Evolutionary conservation across 768 basidiomycete species (phyloP).

Genomic region (Trametes cinnabarina): DNA sequence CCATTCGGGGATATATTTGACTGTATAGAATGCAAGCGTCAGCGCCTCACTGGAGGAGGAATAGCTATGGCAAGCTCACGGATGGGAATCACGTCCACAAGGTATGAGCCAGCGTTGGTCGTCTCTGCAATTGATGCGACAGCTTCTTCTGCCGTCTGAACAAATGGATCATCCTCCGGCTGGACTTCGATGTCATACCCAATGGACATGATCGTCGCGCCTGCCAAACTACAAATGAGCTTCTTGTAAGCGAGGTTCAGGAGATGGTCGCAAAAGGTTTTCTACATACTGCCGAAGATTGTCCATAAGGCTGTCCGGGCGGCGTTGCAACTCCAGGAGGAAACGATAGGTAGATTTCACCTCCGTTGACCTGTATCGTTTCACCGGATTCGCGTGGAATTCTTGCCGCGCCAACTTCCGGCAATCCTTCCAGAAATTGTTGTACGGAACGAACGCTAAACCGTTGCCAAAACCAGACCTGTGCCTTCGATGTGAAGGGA

Average conservation of each 20-base stretch:
- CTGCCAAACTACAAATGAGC: background rate
- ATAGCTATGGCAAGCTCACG: background rate
- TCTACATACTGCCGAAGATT: conserved; percentile 5
- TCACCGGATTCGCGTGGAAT: conserved; percentile 4
- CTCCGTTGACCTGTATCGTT: conserved; percentile 1
- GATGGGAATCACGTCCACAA: conserved; percentile 7
- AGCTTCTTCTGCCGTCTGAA: conserved; percentile 10
- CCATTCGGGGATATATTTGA: conserved; percentile 23
- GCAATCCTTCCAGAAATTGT: background rate
- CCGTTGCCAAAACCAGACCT: conserved; percentile 3
- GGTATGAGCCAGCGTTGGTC: conserved; percentile 7
- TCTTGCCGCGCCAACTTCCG: conserved; percentile 7
- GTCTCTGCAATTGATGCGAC: background rate
- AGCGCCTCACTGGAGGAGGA: background rate
- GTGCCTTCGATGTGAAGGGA: too few relatives aligned
- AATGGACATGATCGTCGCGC: conserved; percentile 10
- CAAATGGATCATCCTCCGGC: conserved; percentile 11
- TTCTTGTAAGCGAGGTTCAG: background rate
- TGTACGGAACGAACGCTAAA: conserved; percentile 5
- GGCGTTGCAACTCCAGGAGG: background rate
- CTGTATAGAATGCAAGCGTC: background rate
- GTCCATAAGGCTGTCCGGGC: conserved; percentile 1
- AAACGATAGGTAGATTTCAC: background rate
- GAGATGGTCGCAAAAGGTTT: background rate
- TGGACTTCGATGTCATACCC: conserved; percentile 12